Percentiles rank a stretch among this genome's conserved stretches.
Conservation (phyloP, 176 grass and related monocot species). For the Metroxylon sagu region DNA sequence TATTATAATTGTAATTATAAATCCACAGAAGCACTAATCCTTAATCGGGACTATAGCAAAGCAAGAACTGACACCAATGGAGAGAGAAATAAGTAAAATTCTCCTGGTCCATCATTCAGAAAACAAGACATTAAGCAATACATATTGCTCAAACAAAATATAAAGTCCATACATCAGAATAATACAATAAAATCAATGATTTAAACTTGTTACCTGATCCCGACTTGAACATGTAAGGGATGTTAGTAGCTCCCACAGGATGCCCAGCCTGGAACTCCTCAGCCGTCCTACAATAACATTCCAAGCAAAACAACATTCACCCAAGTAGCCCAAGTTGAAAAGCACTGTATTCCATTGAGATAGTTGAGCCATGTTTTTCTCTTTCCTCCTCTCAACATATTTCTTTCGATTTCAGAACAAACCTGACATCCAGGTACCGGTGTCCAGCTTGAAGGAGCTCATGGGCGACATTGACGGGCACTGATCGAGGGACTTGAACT, state of each 20-base stretch:
- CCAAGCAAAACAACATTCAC: not conserved
- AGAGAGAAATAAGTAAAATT: too few species aligned
- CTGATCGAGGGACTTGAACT: not conserved
- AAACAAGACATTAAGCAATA: not conserved
- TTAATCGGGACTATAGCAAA: too few species aligned
- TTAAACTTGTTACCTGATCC: not conserved
- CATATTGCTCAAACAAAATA: too few species aligned
- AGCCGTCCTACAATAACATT: constrained; percentile 4
- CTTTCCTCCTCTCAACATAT: too few species aligned
- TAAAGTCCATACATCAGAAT: too few species aligned
- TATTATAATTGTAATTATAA: too few species aligned
- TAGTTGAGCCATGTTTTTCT: too few species aligned
- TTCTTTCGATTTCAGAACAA: not conserved
- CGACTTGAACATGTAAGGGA: constrained; percentile 17
- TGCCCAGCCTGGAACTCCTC: constrained; percentile 8
- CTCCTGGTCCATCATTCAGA: too few species aligned
- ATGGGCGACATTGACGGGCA: constrained; percentile 12
- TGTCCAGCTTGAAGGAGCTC: constrained; percentile 7
- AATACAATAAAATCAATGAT: not conserved
- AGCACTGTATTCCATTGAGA: too few species aligned
- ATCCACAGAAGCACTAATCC: too few species aligned
- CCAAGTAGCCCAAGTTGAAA: not conserved
- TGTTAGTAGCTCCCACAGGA: constrained; percentile 6
- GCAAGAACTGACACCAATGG: too few species aligned
- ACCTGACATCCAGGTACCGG: constrained; percentile 19